A percentile compares a stretch with the other conserved stretches of the same genome.
These are phyloP conservation scores for Alternaria infectoria DNA, from an alignment of 2,329 filamentous ascomycete species.

Conservation along the genomic window DNA sequence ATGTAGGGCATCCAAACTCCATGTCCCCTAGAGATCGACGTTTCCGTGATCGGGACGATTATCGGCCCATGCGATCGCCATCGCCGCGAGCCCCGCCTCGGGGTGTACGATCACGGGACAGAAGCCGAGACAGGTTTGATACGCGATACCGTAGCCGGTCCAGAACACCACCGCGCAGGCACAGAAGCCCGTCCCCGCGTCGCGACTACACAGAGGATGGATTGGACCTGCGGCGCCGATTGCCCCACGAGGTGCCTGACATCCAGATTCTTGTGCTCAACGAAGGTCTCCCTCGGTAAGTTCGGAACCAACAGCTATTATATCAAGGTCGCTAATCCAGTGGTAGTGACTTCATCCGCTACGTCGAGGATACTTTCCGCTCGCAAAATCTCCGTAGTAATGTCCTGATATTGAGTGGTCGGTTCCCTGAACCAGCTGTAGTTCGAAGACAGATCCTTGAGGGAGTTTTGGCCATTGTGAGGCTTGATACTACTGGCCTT, in stretches of 20 bases:
- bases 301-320: not conserved
- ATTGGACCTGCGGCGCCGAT: conserved; percentile 75
- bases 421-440: conserved; percentile 78
- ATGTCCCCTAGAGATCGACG: conserved; percentile 59
- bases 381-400: conserved; percentile 75
- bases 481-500: conserved; percentile 74
- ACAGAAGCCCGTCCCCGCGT: conserved; percentile 73
- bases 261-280: conserved; percentile 86
- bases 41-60: conserved; percentile 65
- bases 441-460: conserved; percentile 85
- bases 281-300: conserved; percentile 60
- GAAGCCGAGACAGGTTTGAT: conserved; percentile 59
- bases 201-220: conserved; percentile 61
- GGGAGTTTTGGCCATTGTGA: conserved; percentile 83
- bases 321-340: conserved; percentile 2
- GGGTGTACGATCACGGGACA: conserved; percentile 45
- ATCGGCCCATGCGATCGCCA: conserved; percentile 56
- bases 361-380: conserved; percentile 79
- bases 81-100: conserved; percentile 51
- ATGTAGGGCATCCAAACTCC: conserved; percentile 42
- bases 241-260: conserved; percentile 80
- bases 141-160: conserved; percentile 65
- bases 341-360: conserved; percentile 74
- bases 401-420: conserved; percentile 78
- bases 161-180: conserved; percentile 68